These are phyloP conservation scores for Mycena sp. DNA, from an alignment of 1,284 basidiomycete genomes.

Conservation along the genomic window DNA sequence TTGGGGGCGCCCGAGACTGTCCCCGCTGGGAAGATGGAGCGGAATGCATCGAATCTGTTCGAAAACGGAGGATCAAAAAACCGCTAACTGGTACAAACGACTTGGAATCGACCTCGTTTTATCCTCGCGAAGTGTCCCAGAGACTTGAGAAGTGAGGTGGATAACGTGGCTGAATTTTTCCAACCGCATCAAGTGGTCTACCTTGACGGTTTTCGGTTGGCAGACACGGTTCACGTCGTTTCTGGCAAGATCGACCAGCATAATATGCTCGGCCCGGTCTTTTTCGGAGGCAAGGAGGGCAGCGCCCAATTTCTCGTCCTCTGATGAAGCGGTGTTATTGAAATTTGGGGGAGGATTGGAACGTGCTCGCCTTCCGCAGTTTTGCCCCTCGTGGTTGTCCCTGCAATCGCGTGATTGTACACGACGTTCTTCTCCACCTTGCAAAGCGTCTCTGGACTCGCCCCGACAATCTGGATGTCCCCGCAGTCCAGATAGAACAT, in stretches of 20 bases:
- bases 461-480: slow-evolving; percentile 93
- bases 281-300: slow-evolving; percentile 89
- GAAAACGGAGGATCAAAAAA: slow-evolving; percentile 19
- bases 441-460: slow-evolving; percentile 97
- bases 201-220: slow-evolving; percentile 93
- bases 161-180: slow-evolving; percentile 99
- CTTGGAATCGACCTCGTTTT: slow-evolving; percentile 75
- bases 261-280: slow-evolving; percentile 98
- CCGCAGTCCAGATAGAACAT: slow-evolving; percentile 99
- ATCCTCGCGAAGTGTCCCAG: slow-evolving; percentile 86
- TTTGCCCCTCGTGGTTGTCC: slow-evolving; percentile 91
- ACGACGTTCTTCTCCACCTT: slow-evolving; percentile 95
- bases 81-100: background rate
- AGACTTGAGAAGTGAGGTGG: slow-evolving; percentile 96
- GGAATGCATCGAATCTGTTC: slow-evolving; percentile 94
- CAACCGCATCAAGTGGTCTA: slow-evolving; percentile 94
- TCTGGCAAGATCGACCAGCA: slow-evolving; percentile 98
- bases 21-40: slow-evolving; percentile 98
- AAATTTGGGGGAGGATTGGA: slow-evolving; percentile 21
- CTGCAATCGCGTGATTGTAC: slow-evolving; percentile 98
- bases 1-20: slow-evolving; percentile 99
- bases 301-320: slow-evolving; percentile 86
- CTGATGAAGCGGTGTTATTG: slow-evolving; percentile 54
- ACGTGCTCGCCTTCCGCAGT: slow-evolving; percentile 77
- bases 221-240: slow-evolving; percentile 99